Evolutionary conservation across 139 green algal species (phyloP).

Genomic region (Tetraselmis chui): DNA sequence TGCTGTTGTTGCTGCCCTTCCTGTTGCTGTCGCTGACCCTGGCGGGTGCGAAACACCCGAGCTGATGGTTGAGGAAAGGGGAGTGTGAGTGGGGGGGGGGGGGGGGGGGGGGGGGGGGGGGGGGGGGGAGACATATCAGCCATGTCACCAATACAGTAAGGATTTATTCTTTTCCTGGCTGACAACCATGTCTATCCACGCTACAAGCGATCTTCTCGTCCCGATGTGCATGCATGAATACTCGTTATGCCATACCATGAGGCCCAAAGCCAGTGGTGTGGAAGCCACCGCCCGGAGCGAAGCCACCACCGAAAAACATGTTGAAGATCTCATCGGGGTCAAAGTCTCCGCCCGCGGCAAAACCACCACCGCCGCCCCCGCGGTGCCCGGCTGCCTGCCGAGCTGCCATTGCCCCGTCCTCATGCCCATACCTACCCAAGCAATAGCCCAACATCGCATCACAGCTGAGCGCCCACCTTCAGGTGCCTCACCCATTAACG

Average conservation of each 20-base stretch:
- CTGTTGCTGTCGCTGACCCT: not conserved
- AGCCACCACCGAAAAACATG: conserved; percentile 56
- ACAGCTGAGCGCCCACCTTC: too few relatives aligned
- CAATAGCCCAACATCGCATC: too few relatives aligned
- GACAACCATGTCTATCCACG: too few relatives aligned
- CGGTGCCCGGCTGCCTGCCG: conserved; percentile 14
- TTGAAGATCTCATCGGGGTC: conserved; percentile 66
- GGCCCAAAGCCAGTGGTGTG: conserved; percentile 11
- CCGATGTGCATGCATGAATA: too few relatives aligned
- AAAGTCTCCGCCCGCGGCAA: conserved; percentile 25
- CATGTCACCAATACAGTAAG: too few relatives aligned
- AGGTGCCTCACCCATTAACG: too few relatives aligned
- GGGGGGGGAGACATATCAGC: not conserved
- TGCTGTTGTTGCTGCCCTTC: conserved; percentile 18
- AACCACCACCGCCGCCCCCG: conserved; percentile 14
- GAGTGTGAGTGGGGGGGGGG: not conserved
- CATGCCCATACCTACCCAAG: not conserved
- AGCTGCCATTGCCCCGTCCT: not conserved
- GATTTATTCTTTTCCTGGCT: too few relatives aligned
- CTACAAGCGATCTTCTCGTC: too few relatives aligned
- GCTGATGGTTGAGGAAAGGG: not conserved
- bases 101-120: too few relatives aligned
- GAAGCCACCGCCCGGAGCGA: not conserved
- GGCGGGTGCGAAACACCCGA: conserved; percentile 22
- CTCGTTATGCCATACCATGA: too few relatives aligned